Evolutionary conservation across 2,329 filamentous ascomycete genomes (phyloP).

Genomic region (Sporothrix curviconia): DNA sequence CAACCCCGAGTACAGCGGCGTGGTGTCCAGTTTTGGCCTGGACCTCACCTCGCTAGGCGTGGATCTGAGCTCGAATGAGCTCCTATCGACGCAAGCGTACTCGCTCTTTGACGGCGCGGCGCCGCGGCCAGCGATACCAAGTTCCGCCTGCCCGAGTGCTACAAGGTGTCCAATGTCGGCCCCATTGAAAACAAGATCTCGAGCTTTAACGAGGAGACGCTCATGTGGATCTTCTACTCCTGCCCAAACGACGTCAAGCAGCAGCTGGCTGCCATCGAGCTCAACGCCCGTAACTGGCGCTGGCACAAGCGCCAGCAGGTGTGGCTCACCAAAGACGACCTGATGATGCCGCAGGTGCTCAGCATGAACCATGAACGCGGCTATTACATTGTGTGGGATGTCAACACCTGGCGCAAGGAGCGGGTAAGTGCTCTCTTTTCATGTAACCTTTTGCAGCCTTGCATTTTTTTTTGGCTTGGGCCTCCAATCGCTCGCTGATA

Average conservation of each 20-base stretch:
- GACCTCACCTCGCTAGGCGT: constrained; percentile 52
- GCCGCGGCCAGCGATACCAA: constrained; percentile 50
- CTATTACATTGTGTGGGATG: constrained; percentile 62
- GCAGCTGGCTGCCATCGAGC: constrained; percentile 54
- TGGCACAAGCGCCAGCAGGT: constrained; percentile 62
- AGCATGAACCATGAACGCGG: constrained; percentile 56
- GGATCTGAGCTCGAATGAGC: constrained; percentile 51
- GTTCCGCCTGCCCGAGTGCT: constrained; percentile 58
- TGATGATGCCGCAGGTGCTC: constrained; percentile 55
- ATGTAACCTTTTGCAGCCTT: not conserved
- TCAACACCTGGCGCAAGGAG: constrained; percentile 55
- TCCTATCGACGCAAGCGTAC: constrained; percentile 53
- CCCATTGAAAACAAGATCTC: constrained; percentile 58
- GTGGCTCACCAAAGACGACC: constrained; percentile 62
- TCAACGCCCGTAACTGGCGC: constrained; percentile 59
- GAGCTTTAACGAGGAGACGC: constrained; percentile 62
- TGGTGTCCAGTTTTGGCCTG: constrained; percentile 53
- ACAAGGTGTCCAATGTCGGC: constrained; percentile 60
- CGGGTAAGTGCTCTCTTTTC: constrained; percentile 39
- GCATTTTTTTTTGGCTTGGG: too few relatives aligned
- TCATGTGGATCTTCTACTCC: constrained; percentile 66
- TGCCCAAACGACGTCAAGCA: constrained; percentile 58
- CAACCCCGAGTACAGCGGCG: constrained; percentile 55
- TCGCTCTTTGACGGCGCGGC: constrained; percentile 56
- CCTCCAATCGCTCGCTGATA: too few relatives aligned